phyloP scores from a whole-genome alignment of 768 basidiomycete genomes.

The Infundibulicybe gibba region DNA sequence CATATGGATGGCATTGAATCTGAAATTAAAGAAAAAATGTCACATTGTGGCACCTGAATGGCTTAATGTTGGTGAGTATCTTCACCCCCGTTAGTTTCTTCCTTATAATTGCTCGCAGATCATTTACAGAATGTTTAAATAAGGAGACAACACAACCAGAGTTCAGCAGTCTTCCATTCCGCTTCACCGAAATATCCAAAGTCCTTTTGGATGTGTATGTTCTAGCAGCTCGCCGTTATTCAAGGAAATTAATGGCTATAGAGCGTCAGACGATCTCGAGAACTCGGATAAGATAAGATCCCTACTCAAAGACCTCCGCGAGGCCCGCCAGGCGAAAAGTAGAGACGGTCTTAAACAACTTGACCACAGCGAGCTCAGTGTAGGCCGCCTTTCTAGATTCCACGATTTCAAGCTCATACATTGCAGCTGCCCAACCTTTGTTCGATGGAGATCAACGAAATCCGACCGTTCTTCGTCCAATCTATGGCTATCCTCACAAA shows the following conservation, averaged over 20 bases:
- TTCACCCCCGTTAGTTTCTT: not conserved
- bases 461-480: constrained; percentile 83
- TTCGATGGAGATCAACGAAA: constrained; percentile 93
- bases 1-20: constrained; percentile 91
- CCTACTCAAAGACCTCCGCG: constrained; percentile 90
- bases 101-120: constrained; percentile 41
- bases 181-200: constrained; percentile 88
- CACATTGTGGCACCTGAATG: constrained; percentile 88
- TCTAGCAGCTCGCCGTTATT: not conserved
- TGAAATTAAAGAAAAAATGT: constrained; percentile 94
- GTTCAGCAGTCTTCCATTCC: constrained; percentile 82
- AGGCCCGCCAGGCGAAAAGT: constrained; percentile 93
- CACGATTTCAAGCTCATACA: not conserved
- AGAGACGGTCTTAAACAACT: constrained; percentile 78
- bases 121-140: constrained; percentile 71
- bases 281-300: constrained; percentile 81
- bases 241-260: constrained; percentile 22
- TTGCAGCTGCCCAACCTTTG: constrained; percentile 77
- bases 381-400: constrained; percentile 28
- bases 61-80: constrained; percentile 74
- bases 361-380: constrained; percentile 79
- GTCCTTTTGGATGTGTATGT: constrained; percentile 90
- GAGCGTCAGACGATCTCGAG: constrained; percentile 87
- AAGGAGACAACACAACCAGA: constrained; percentile 70
- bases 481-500: constrained; percentile 74